phyloP scores from a whole-genome alignment of 352 stramenopile genomes.

The Globisporangium cystogenes region DNA sequence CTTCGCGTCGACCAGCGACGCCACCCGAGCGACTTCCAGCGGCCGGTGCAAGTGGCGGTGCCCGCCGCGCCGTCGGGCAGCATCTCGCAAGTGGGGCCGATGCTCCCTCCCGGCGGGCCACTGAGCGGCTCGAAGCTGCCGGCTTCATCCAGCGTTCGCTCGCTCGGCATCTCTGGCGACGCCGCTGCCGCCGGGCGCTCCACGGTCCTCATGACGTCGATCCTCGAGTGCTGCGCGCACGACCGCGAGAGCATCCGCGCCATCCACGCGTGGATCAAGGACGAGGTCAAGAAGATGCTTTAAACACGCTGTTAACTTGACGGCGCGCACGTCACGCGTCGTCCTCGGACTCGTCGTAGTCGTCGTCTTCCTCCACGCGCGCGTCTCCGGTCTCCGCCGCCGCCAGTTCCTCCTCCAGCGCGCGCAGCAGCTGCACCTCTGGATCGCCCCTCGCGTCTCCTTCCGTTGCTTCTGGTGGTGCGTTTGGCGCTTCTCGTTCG shows the following conservation, averaged over 20 bases:
- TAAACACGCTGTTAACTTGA: conserved; percentile 9
- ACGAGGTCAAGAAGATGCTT: conserved; percentile 34
- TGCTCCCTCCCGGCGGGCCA: background rate
- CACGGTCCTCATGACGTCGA: conserved; percentile 31
- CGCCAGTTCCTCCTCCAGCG: conserved; percentile 13
- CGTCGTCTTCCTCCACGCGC: conserved; percentile 23
- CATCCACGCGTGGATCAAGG: conserved; percentile 32
- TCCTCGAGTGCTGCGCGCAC: conserved; percentile 40
- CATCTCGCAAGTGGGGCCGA: background rate
- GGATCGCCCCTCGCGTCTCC: background rate
- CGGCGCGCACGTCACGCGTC: background rate
- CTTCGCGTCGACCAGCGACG: conserved; percentile 34
- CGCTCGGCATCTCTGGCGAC: conserved; percentile 2
- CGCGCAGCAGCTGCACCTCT: conserved; percentile 9
- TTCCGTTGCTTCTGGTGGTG: background rate
- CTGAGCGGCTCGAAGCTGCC: background rate
- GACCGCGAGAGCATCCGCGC: conserved; percentile 34
- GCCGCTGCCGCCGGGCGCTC: conserved; percentile 17
- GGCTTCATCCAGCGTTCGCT: background rate
- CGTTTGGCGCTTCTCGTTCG: background rate
- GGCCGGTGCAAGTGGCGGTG: background rate
- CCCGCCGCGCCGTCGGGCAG: background rate
- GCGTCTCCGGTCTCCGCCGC: background rate
- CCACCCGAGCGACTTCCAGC: conserved; percentile 15
- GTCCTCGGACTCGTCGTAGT: conserved; percentile 18